phyloP scores from a whole-genome alignment of 495 filamentous ascomycete species.

The Lophiostoma macrostomum region DNA sequence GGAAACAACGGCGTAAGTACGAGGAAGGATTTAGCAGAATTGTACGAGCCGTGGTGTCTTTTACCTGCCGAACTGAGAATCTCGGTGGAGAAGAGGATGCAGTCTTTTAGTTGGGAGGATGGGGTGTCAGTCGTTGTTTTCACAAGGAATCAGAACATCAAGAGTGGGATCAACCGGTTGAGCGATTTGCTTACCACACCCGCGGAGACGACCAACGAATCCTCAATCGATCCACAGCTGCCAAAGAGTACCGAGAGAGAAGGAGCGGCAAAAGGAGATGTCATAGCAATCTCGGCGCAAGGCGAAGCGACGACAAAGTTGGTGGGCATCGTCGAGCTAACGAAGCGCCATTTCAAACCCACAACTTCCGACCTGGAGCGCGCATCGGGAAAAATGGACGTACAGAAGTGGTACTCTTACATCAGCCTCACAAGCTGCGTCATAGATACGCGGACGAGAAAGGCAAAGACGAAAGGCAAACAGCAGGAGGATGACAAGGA shows the following conservation, averaged over 20 bases:
- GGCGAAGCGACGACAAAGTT: conserved; percentile 12
- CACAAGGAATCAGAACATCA: conserved; percentile 12
- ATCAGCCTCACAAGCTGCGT: background rate
- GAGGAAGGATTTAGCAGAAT: background rate
- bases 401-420: conserved; percentile 13
- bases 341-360: conserved; percentile 1
- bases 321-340: conserved; percentile 8
- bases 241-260: background rate
- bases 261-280: background rate
- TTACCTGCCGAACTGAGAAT: background rate
- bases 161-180: conserved; percentile 5
- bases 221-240: background rate
- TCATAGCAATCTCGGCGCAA: conserved; percentile 2
- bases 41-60: conserved; percentile 8
- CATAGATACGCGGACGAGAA: background rate
- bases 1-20: background rate
- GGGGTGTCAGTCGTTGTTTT: background rate
- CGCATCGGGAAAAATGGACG: background rate
- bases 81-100: too few species aligned
- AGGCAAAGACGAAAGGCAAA: background rate
- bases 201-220: background rate
- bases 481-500: too few species aligned
- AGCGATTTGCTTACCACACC: background rate
- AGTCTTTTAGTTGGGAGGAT: background rate
- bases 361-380: background rate